These are phyloP conservation scores for Ilyonectria destructans DNA, from an alignment of 2,329 filamentous ascomycete genomes.

Conservation along the genomic window DNA sequence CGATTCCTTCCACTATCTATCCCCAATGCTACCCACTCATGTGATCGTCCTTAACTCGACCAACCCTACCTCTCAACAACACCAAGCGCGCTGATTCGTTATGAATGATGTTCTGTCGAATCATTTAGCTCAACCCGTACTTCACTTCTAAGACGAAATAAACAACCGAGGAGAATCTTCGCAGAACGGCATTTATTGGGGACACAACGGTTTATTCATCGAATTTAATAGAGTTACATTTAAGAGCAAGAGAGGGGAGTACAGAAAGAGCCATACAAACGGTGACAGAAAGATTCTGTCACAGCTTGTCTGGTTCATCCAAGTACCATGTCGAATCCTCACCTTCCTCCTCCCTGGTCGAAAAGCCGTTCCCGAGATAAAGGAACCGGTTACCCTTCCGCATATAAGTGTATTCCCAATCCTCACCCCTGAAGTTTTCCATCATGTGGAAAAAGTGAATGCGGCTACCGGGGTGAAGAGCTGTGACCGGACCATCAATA, in stretches of 20 bases:
- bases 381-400: conserved; percentile 35
- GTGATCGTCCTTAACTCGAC: too few relatives aligned
- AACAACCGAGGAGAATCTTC: too few relatives aligned
- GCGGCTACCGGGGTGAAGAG: conserved; percentile 67
- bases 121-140: too few relatives aligned
- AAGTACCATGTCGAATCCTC: conserved; percentile 63
- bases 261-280: not conserved
- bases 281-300: not conserved
- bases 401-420: conserved; percentile 68
- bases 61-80: too few relatives aligned
- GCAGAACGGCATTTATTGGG: too few relatives aligned
- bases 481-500: conserved; percentile 63
- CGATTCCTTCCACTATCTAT: too few relatives aligned
- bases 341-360: conserved; percentile 61
- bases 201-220: too few relatives aligned
- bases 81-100: too few relatives aligned
- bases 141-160: too few relatives aligned
- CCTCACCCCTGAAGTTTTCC: conserved; percentile 65
- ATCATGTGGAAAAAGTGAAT: conserved; percentile 71
- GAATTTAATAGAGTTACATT: not conserved
- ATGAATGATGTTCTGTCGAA: too few relatives aligned
- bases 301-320: conserved; percentile 34
- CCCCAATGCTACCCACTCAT: too few relatives aligned
- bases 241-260: not conserved
- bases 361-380: conserved; percentile 71